Evolutionary conservation across 1,284 basidiomycete species (phyloP), one percentile per base, ranked within the genome.

Genomic region (Ustilago trichophora): DNA sequence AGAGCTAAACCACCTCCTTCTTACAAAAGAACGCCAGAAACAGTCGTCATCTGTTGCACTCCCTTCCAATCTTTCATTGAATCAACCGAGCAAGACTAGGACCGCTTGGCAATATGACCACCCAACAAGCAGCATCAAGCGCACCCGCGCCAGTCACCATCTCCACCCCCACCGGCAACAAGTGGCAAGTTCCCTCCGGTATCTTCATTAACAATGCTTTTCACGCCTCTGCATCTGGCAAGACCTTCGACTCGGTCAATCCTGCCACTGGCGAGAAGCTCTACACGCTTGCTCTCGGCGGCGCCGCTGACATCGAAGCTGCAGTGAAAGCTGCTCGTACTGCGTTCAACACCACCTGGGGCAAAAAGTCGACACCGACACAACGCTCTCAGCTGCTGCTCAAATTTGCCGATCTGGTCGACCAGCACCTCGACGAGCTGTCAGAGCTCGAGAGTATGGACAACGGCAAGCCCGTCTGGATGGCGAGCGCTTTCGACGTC

Each of bases 391-490:
- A 85, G 70, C 83, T 89, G 56, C 71, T 84, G 51, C 78, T 83
- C 53, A 89, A 89, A 78, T 86, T 94, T 72, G 91, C 88, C 6
- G 84, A 87, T 34, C 83, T 90, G 37, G 88, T 95, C 83, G 88
- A 91, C 77, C 78, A 85, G 68, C 82, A 91, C 83, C 76, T 82
- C 49, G 89, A 90, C 63, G 89, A 89, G 78, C 84, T 94, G 52
- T 67, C 75, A 21, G 62, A 70, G 59, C 75, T 77, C 59, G 76
- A 82, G 56, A 73, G 75, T 26, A 46, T 92, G 73, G 90, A 92
- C 83, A 90, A 90, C 77, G 87, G 84, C 50, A 93, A 93, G 84
- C 89, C 92, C 0, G 93, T 89, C 82, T 72, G 77, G 15, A 89
- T 88, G 84, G 64, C 68, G 8, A 86, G 85, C 67, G 84, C 78